Percentiles rank a stretch among this genome's conserved stretches.
These are phyloP conservation scores for Patellaria atrata DNA, from an alignment of 495 filamentous ascomycete genomes.

Conservation along the genomic window DNA sequence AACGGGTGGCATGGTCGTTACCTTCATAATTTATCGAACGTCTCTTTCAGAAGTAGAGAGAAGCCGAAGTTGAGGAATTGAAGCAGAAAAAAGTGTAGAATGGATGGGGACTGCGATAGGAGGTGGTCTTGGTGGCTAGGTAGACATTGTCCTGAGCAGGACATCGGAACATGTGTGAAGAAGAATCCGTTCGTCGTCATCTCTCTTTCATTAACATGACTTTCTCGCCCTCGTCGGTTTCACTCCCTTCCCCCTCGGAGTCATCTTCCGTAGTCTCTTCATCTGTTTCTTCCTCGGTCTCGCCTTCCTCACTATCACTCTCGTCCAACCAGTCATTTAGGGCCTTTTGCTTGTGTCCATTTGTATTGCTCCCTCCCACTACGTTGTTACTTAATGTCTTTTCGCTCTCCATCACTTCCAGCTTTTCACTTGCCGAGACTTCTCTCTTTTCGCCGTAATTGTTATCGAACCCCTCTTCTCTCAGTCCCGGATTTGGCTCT, in stretches of 20 bases:
- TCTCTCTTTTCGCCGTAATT: constrained; percentile 28
- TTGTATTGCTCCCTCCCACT: constrained; percentile 22
- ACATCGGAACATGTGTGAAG: no score
- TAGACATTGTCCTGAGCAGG: no score
- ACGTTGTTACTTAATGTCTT: no score
- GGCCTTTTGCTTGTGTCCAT: constrained; percentile 43
- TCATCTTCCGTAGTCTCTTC: constrained; percentile 37
- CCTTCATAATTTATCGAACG: no score
- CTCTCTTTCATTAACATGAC: constrained; percentile 32
- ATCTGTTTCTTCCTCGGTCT: constrained; percentile 34
- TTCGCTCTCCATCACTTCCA: constrained; percentile 43
- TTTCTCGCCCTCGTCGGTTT: constrained; percentile 29
- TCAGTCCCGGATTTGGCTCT: constrained; percentile 63
- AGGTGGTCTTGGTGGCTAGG: no score
- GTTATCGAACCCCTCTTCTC: constrained; percentile 34
- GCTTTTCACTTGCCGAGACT: constrained; percentile 47
- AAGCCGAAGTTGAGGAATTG: no score
- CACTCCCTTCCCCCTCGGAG: constrained; percentile 27
- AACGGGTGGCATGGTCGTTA: no score
- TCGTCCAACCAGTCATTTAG: constrained; percentile 81
- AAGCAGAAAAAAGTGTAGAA: no score
- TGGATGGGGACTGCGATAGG: no score
- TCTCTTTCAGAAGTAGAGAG: no score
- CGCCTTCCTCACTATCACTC: constrained; percentile 31
- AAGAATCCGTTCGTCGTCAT: no score